Evolutionary conservation across 2,329 filamentous ascomycete species (phyloP), one percentile per base, ranked within the genome.

Genomic region (Colletotrichum sansevieriae): DNA sequence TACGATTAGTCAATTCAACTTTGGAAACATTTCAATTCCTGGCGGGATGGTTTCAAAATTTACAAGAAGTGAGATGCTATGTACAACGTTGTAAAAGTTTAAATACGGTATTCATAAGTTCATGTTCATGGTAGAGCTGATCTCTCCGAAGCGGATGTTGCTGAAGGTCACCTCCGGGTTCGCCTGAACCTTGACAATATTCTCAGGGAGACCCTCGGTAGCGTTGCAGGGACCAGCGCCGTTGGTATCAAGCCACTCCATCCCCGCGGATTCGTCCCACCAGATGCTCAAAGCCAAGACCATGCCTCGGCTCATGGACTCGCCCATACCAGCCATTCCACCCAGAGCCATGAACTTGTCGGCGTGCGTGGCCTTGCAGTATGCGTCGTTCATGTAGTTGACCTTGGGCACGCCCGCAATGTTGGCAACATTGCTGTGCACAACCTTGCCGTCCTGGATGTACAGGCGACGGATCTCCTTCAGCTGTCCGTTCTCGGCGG

Each of bases 131-230:
- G 64, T 70, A 3, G 83, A 85, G 71, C 80, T 82, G 65, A 88
- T 82, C 71, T 87, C 83, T 10, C 87, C 87, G 76, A 84, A 83
- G 76, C 83, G 85, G 74, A 89, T 83, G 78, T 88, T 87, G 70
- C 82, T 85, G 76, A 84, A 89, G 12, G 80, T 82, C 18, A 88
- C 86, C 70, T 82, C 80, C 41, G 87, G 80, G 70, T 81, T 77
- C 2, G 86, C 78, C 70, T 82, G 75, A 39, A 81, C 75, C 20
- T 75, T 43, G 70, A 82, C 78, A 63, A 90, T 83, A 29, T 80
- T 78, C 8, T 72, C 66, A 2, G 88, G 87, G 70, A 85, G 77
- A 3, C 88, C 88, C 74, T 87, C 84, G 0, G 83, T 85, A 0
- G 78, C 78, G 70, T 80, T 83, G 75, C 88, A 90, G 29, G 87